Evolutionary conservation across 495 filamentous ascomycete genomes (phyloP).

Genomic region (Durotheca rogersii): DNA sequence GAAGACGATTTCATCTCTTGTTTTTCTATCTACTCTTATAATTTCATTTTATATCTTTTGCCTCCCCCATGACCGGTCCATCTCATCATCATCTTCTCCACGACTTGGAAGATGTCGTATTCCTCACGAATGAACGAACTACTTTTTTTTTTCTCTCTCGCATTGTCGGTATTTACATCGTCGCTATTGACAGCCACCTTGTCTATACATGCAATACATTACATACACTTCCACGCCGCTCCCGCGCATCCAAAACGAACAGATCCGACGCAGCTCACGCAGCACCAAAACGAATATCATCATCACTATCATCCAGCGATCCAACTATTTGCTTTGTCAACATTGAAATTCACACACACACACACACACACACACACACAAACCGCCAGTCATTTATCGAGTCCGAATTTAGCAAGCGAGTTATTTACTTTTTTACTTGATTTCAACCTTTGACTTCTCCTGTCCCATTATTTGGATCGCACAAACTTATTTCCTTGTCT

Average conservation of each 20-base stretch:
- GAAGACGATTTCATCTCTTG: slow-evolving; percentile 8
- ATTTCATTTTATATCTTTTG: not conserved
- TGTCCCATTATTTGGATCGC: slow-evolving; percentile 14
- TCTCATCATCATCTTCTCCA: not conserved
- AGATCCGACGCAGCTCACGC: slow-evolving; percentile 26
- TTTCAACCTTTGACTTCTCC: slow-evolving; percentile 17
- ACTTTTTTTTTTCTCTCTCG: slow-evolving; percentile 20
- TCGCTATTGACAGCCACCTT: slow-evolving; percentile 14
- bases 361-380: too few species aligned
- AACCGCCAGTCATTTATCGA: slow-evolving; percentile 34
- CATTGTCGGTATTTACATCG: slow-evolving; percentile 23
- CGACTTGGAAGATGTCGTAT: not conserved
- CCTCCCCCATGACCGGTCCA: not conserved
- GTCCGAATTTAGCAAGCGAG: slow-evolving; percentile 42
- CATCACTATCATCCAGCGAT: slow-evolving; percentile 24
- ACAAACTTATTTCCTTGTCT: slow-evolving; percentile 31
- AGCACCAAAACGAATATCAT: slow-evolving; percentile 30
- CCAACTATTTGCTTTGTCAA: slow-evolving; percentile 35
- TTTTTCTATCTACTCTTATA: slow-evolving; percentile 4
- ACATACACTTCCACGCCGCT: slow-evolving; percentile 15
- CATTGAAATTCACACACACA: too few species aligned
- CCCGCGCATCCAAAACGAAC: slow-evolving; percentile 16
- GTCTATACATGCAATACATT: slow-evolving; percentile 35
- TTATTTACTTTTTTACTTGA: slow-evolving; percentile 48
- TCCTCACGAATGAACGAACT: not conserved